Base-by-base conservation (phyloP, 306 rosid genomes). In the Gleditsia sinensis region DNA sequence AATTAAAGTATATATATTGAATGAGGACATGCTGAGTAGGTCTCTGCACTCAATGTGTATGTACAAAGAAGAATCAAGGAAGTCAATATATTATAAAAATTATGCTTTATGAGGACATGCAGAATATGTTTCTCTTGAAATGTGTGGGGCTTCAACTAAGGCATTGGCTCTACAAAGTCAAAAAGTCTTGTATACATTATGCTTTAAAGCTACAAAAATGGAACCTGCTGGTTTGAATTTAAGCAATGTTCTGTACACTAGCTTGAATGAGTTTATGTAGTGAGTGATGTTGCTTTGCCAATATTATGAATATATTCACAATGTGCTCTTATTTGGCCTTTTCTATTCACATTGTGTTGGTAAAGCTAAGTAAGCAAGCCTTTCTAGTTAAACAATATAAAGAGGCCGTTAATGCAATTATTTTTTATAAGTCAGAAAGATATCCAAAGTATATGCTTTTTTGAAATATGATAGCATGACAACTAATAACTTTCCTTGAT, bases 401-500 rank as follows among this genome's bases (percentile, higher is more conserved):
- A 67, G 67, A 9, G 68, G 5, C 25, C 6, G 61, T 37, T 11
- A 65, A 75, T 20, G 62, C 34, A 55, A 36, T 34, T 61, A 9
- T 37, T 7, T 42, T 2, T 57, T 69, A 61, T 5, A 3, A 62
- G 68, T 74, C 25, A 74, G 63, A 79, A 74, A 54, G 80, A 72
- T 48, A 69, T 21, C 36, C 7, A 7, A 46, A 57, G 85, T 60
- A 67, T 43, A 56, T 65, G 66, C 84, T 83, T 82, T 83, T n/a
- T 36, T 37, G 61, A 37, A 75, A 86, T 89, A 83, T 76, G 75
- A n/a, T n/a, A 82, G 84, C 62, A 88, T 85, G 89, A 88, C 88
- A 87, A 77, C 84, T 79, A 32, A 37, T 75, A 75, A 58, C 92
- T 92, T 89, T 78, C n/a, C n/a, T n/a, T n/a, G n/a, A n/a, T n/a